Percentiles rank a stretch among this genome's conserved stretches.
These are phyloP conservation scores for Panellus pusillus DNA, from an alignment of 768 basidiomycete genomes.

Conservation along the genomic window DNA sequence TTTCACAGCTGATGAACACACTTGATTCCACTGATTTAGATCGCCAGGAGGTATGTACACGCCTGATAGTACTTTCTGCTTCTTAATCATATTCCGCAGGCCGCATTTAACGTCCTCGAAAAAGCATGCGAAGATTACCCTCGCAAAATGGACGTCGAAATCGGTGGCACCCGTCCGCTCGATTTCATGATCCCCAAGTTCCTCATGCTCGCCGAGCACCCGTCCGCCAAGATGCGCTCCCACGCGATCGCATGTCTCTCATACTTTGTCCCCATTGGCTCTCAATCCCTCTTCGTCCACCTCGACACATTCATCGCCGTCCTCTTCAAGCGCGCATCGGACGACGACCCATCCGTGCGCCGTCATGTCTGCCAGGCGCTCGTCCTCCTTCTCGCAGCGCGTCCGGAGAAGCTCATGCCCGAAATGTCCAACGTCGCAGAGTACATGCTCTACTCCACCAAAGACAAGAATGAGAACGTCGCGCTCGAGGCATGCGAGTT, in stretches of 20 bases:
- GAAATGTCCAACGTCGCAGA: constrained; percentile 95
- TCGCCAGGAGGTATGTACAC: constrained; percentile 77
- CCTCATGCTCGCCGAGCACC: constrained; percentile 83
- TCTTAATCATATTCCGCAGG: constrained; percentile 41
- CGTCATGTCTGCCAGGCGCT: constrained; percentile 95
- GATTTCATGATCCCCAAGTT: constrained; percentile 98
- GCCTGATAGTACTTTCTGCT: constrained; percentile 8
- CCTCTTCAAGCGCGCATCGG: constrained; percentile 92
- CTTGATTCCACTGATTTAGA: constrained; percentile 74
- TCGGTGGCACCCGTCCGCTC: constrained; percentile 89
- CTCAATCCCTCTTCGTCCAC: constrained; percentile 85
- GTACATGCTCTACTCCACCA: constrained; percentile 98
- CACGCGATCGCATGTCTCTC: constrained; percentile 94
- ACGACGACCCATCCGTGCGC: constrained; percentile 91
- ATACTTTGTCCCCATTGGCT: constrained; percentile 86
- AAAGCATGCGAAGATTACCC: constrained; percentile 98
- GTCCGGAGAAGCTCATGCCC: constrained; percentile 95
- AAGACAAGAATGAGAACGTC: constrained; percentile 95
- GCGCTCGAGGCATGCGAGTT: constrained; percentile 99
- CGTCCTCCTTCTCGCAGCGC: constrained; percentile 86
- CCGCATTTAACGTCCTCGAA: constrained; percentile 90
- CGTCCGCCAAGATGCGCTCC: constrained; percentile 84
- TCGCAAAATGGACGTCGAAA: constrained; percentile 90
- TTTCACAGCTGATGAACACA: constrained; percentile 79
- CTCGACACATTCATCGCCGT: constrained; percentile 93